Percentiles rank a stretch among this genome's conserved stretches.
These are phyloP conservation scores for Colletotrichum magnum DNA, from an alignment of 2,329 filamentous ascomycete species.

Conservation along the genomic window DNA sequence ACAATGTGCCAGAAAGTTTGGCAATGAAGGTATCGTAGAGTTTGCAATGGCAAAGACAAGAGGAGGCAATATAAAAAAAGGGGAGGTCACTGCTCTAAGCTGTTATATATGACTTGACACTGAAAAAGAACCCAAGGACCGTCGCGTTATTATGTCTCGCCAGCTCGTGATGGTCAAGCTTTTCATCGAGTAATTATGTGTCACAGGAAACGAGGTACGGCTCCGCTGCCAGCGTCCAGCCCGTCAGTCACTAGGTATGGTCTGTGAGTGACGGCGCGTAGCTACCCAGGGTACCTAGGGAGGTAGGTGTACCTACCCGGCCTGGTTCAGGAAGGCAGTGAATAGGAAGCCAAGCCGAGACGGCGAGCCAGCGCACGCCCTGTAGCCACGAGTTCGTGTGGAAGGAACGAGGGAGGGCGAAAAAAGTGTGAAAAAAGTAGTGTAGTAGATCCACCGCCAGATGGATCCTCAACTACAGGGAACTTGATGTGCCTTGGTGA, in stretches of 20 bases:
- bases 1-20: not conserved
- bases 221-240: constrained; percentile 37
- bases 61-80: not conserved
- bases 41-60: not conserved
- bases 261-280: not conserved
- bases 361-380: constrained; percentile 1
- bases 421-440: not conserved
- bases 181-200: constrained; percentile 56
- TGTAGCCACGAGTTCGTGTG: too few relatives aligned
- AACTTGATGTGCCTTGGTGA: not conserved
- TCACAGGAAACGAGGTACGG: constrained; percentile 45
- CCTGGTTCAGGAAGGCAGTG: too few relatives aligned
- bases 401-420: not conserved
- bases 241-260: constrained; percentile 7
- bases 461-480: too few relatives aligned
- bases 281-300: not conserved
- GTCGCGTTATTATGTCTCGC: constrained; percentile 41
- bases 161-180: constrained; percentile 47
- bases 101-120: constrained; percentile 11
- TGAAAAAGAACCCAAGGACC: constrained; percentile 6
- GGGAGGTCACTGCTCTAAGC: constrained; percentile 5
- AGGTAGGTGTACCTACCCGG: too few relatives aligned
- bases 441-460: too few relatives aligned
- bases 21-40: constrained; percentile 27
- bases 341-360: not conserved